A percentile compares a stretch with the other conserved stretches of the same genome.
Conservation (phyloP, 225 moss, liverwort and hornwort genomes). For the Thuidium tamariscinum region DNA sequence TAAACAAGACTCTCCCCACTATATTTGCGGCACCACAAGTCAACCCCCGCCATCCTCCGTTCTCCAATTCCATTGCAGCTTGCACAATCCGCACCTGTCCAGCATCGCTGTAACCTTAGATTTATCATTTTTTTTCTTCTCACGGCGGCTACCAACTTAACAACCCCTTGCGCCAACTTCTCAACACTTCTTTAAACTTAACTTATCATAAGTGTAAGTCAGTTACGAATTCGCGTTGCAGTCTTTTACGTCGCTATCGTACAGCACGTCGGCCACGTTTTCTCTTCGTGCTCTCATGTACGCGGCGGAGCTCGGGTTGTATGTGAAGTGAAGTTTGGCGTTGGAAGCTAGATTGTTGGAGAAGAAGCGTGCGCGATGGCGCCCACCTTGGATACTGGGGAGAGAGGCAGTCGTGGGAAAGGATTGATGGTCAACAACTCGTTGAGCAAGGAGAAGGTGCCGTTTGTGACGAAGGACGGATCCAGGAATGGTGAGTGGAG, state of each 20-base stretch:
- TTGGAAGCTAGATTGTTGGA: neutral
- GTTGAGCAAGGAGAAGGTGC: slow-evolving; percentile 53
- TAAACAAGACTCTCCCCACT: neutral
- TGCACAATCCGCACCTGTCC: neutral
- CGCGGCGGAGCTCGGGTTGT: neutral
- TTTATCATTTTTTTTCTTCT: neutral
- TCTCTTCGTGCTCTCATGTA: neutral
- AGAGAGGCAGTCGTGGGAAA: neutral
- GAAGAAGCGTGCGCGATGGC: neutral
- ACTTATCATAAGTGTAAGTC: no score
- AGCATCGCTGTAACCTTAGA: neutral
- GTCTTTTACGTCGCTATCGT: no score
- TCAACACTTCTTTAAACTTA: neutral
- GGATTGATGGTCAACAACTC: slow-evolving; percentile 61
- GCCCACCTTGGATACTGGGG: neutral
- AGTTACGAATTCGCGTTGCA: neutral
- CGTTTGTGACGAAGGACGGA: slow-evolving; percentile 58
- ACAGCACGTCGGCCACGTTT: neutral
- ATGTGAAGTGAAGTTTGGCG: neutral
- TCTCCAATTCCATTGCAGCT: neutral
- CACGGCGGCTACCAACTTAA: no score
- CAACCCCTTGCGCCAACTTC: neutral
- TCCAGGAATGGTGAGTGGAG: slow-evolving; percentile 38
- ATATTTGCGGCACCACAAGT: neutral
- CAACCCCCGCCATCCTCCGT: neutral